A percentile compares a stretch with the other conserved stretches of the same genome.
These are phyloP conservation scores for Pythium coloratum DNA, from an alignment of 352 stramenopile genomes.

Conservation along the genomic window DNA sequence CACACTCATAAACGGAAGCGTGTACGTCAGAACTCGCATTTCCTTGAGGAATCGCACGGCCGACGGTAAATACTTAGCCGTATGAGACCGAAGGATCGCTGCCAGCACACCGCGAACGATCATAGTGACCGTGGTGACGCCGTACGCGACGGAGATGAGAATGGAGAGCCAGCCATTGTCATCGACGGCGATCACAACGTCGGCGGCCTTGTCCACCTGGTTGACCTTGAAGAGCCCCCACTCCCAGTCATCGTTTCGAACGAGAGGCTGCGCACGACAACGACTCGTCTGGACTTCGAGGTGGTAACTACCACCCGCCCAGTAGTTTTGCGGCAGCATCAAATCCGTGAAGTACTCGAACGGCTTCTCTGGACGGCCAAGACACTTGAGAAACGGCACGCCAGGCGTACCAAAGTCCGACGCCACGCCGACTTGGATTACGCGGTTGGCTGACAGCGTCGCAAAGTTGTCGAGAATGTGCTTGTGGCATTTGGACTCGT, in stretches of 20 bases:
- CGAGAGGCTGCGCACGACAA: constrained; percentile 11
- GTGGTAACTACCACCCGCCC: constrained; percentile 30
- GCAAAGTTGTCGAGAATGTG: constrained; percentile 39
- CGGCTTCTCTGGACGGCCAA: constrained; percentile 11
- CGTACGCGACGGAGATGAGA: constrained; percentile 17
- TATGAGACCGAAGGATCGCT: constrained; percentile 1
- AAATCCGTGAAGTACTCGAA: constrained; percentile 38
- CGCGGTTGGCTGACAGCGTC: constrained; percentile 12
- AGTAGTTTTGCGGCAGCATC: constrained; percentile 33
- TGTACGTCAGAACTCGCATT: background rate
- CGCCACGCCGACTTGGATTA: constrained; percentile 30
- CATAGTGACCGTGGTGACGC: constrained; percentile 24
- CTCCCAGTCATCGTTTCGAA: constrained; percentile 5
- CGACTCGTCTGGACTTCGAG: constrained; percentile 33
- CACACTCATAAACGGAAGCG: background rate
- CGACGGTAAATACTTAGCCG: constrained; percentile 18
- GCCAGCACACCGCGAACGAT: constrained; percentile 22
- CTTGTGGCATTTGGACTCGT: constrained; percentile 29
- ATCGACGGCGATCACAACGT: constrained; percentile 20
- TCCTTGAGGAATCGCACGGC: background rate
- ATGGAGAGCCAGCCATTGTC: constrained; percentile 11
- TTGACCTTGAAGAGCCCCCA: constrained; percentile 19
- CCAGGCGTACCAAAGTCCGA: constrained; percentile 31
- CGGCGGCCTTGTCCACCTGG: constrained; percentile 8
- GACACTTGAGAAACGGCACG: constrained; percentile 34